Evolutionary conservation across 345 rosid species (phyloP).

Genomic region (Syzygium aqueum): DNA sequence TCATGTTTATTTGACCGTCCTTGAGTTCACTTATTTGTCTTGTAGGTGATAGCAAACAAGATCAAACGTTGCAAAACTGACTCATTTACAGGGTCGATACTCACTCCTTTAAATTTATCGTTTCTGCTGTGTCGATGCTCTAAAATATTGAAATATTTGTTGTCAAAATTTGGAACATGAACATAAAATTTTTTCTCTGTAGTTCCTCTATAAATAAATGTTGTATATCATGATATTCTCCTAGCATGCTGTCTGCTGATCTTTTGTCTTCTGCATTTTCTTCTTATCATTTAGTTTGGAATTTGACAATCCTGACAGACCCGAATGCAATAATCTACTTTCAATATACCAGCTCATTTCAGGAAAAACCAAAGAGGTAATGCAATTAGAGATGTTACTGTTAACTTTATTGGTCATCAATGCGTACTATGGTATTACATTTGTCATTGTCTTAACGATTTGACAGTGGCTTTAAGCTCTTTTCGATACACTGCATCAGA

Average conservation of each 20-base stretch:
- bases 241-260: not conserved
- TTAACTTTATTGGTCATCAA: not conserved
- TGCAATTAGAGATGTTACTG: not conserved
- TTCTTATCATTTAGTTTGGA: slow-evolving; percentile 46
- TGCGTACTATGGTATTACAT: not conserved
- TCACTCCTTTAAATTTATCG: not conserved
- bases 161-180: not conserved
- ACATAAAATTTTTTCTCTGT: not conserved
- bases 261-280: not conserved
- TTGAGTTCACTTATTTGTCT: not conserved
- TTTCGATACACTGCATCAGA: not conserved
- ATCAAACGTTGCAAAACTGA: slow-evolving; percentile 94
- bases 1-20: not conserved
- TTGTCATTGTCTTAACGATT: not conserved
- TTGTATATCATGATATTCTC: not conserved
- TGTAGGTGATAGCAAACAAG: slow-evolving; percentile 73
- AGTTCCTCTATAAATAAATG: not conserved
- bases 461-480: not conserved
- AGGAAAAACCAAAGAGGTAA: slow-evolving; percentile 79
- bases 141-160: not conserved
- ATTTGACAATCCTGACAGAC: slow-evolving; percentile 88
- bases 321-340: slow-evolving; percentile 91
- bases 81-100: slow-evolving; percentile 54
- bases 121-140: not conserved
- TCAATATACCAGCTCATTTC: slow-evolving; percentile 77